A percentile compares a stretch with the other conserved stretches of the same genome.
phyloP scores from a whole-genome alignment of 352 stramenopile species.

The Phytophthora agathidicida region DNA sequence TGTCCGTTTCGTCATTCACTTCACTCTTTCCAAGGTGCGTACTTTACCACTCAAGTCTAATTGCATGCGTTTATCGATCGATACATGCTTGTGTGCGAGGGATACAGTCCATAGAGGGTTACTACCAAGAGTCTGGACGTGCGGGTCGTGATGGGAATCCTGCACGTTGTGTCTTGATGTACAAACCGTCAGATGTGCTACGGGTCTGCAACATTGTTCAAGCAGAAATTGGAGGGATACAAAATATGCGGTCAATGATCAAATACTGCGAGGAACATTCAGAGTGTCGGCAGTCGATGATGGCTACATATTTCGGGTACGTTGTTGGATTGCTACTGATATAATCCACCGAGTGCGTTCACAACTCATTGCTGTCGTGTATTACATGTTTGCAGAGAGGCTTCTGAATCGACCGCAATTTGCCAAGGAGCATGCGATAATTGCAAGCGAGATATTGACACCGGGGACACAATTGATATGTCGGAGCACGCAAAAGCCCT shows the following conservation, averaged over 20 bases:
- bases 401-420: slow-evolving; percentile 42
- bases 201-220: slow-evolving; percentile 76
- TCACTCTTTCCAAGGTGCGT: slow-evolving; percentile 76
- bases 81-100: too few species aligned
- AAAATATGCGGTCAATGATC: slow-evolving; percentile 70
- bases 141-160: slow-evolving; percentile 94
- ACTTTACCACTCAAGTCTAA: too few species aligned
- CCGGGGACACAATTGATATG: slow-evolving; percentile 38
- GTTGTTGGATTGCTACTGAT: background rate
- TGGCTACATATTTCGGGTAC: slow-evolving; percentile 66
- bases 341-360: background rate
- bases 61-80: too few species aligned
- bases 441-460: slow-evolving; percentile 38
- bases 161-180: slow-evolving; percentile 90
- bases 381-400: slow-evolving; percentile 41
- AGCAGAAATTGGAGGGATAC: slow-evolving; percentile 62
- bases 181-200: slow-evolving; percentile 75
- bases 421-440: slow-evolving; percentile 57
- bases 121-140: slow-evolving; percentile 97
- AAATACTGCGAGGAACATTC: slow-evolving; percentile 55
- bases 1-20: slow-evolving; percentile 93
- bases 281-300: slow-evolving; percentile 49
- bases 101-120: slow-evolving; percentile 93
- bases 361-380: background rate
- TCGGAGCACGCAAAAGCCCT: slow-evolving; percentile 61